Conservation (phyloP, 805 yeast genomes). For the Pichia deserticola region DNA sequence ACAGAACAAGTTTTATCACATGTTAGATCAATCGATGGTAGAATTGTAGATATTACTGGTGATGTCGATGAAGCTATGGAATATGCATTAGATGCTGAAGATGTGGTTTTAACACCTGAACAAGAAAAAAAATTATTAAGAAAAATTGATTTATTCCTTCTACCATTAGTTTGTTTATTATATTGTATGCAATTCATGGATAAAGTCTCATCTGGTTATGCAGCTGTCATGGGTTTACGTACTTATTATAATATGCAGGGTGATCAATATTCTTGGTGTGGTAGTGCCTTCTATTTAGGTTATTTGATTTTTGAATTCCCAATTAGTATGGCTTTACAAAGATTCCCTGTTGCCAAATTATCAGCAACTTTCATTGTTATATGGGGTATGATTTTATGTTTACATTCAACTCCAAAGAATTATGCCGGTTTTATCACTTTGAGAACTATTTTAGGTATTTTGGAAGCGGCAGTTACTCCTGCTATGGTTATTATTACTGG, state of each 20-base stretch:
- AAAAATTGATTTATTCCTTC: constrained; percentile 44
- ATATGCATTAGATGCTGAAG: constrained; percentile 5
- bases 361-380: constrained; percentile 15
- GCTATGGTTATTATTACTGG: constrained; percentile 28
- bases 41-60: constrained; percentile 7
- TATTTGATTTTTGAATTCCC: constrained; percentile 49
- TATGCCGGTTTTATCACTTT: constrained; percentile 40
- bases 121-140: constrained; percentile 7
- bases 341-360: constrained; percentile 38
- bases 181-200: constrained; percentile 55
- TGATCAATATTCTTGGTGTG: constrained; percentile 26
- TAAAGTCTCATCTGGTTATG: constrained; percentile 45
- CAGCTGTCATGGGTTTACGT: constrained; percentile 51
- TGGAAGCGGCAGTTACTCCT: constrained; percentile 31
- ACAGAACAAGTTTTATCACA: constrained; percentile 3
- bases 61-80: constrained; percentile 12
- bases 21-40: constrained; percentile 8
- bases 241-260: constrained; percentile 43
- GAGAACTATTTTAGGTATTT: constrained; percentile 43
- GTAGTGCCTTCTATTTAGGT: constrained; percentile 29
- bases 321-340: constrained; percentile 39
- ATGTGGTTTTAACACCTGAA: constrained; percentile 5
- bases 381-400: constrained; percentile 44
- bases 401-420: constrained; percentile 38
- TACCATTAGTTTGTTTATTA: constrained; percentile 43